phyloP scores from a whole-genome alignment of 1,284 basidiomycete species.

The Amylostereum areolatum region DNA sequence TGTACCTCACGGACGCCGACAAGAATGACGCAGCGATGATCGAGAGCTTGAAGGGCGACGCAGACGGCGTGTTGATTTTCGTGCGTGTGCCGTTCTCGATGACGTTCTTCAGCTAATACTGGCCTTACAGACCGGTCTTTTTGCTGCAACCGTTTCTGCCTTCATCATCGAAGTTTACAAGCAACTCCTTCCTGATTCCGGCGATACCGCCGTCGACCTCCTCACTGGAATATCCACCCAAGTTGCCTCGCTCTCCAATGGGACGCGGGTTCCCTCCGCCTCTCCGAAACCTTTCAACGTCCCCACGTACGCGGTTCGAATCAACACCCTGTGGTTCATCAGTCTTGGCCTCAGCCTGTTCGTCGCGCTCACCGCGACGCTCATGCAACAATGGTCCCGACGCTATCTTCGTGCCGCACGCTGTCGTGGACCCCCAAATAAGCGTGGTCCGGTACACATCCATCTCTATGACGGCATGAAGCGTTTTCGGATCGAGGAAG shows the following conservation, averaged over 20 bases:
- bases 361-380: constrained; percentile 19
- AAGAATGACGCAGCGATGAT: constrained; percentile 8
- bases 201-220: constrained; percentile 24
- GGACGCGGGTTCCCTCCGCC: not conserved
- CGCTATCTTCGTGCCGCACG: constrained; percentile 21
- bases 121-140: constrained; percentile 38
- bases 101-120: too few relatives aligned
- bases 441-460: constrained; percentile 30
- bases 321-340: constrained; percentile 32
- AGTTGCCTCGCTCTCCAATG: constrained; percentile 1
- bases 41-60: constrained; percentile 36
- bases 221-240: constrained; percentile 24
- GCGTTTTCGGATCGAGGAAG: constrained; percentile 28
- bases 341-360: constrained; percentile 19
- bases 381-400: constrained; percentile 22
- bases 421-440: constrained; percentile 27
- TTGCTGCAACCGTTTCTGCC: constrained; percentile 38
- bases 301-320: constrained; percentile 19
- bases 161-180: constrained; percentile 39
- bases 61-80: constrained; percentile 40
- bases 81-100: too few relatives aligned
- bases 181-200: constrained; percentile 27
- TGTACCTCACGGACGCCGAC: constrained; percentile 11
- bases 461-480: constrained; percentile 30
- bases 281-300: constrained; percentile 10